phyloP scores from a whole-genome alignment of 306 rosid species.

The Rosa lucieae region DNA sequence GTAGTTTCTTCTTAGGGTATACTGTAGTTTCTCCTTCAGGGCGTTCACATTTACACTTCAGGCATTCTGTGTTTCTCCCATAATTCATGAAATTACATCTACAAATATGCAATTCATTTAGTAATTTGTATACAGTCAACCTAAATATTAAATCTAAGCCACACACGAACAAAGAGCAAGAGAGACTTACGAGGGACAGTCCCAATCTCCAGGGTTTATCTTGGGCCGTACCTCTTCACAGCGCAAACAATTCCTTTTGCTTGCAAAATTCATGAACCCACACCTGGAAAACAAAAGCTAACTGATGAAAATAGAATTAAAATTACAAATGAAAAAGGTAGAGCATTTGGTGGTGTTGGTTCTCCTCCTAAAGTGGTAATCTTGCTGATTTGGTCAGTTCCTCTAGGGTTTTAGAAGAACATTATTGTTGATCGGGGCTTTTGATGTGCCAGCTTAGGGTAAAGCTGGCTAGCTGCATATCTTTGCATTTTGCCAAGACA shows the following conservation, averaged over 20 bases:
- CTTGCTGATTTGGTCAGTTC: background rate
- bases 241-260: slow-evolving; percentile 62
- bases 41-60: slow-evolving; percentile 56
- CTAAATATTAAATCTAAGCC: background rate
- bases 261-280: slow-evolving; percentile 73
- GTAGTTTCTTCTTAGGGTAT: background rate
- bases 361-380: background rate
- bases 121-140: background rate
- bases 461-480: background rate
- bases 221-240: slow-evolving; percentile 63
- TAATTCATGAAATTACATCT: slow-evolving; percentile 78
- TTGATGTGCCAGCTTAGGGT: background rate
- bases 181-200: slow-evolving; percentile 73
- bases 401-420: background rate
- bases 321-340: background rate
- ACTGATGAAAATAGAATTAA: background rate
- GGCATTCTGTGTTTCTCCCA: slow-evolving; percentile 46
- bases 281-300: slow-evolving; percentile 56
- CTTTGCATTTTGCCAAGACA: background rate
- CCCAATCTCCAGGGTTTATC: slow-evolving; percentile 69
- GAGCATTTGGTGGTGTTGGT: background rate
- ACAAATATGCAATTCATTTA: slow-evolving; percentile 18
- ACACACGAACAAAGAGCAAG: slow-evolving; percentile 13
- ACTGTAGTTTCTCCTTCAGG: slow-evolving; percentile 24
- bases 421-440: background rate